Base-by-base conservation (phyloP, 331 rosid species). In the Arachis monticola region DNA sequence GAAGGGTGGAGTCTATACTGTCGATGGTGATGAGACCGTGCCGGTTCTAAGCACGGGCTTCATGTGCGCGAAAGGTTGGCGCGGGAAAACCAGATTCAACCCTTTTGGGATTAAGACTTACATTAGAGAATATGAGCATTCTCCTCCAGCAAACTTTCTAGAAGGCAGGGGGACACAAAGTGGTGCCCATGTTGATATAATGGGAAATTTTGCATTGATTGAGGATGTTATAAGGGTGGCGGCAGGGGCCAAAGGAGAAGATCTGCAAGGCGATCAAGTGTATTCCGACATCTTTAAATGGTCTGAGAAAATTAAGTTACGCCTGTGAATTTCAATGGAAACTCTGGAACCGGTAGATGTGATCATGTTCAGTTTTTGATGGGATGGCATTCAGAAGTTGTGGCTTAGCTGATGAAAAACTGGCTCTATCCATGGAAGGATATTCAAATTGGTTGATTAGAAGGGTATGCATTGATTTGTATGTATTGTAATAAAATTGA, bases 151-250 rank as follows among this genome's bases (percentile, higher is more conserved):
- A 67, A 89, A 85, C 85, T 72, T 92, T 62, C 86, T 95, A 0
- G 98, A 95, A 77, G 99, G 99, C 1, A 80, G 99, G 4, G 99
- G 99, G 1, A 92, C 99, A 12, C 97, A 87, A 52, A 95, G 99
- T 63, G 99, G 96, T 47, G 89, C 99, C 75, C 99, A 92, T 76
- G 99, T 95, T 75, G 98, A 95, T 72, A 95, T 92, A 70, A 95
- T 95, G 99, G 99, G 98, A 47, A 95, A 92, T 80, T 95, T 92
- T 69, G 98, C 96, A 5, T 74, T 95, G 82, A 92, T 92, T 70
- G 98, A 95, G 80, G 98, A 90, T 79, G 64, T 95, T 70, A 1
- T 95, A 64, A 87, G 97, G 73, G 85, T 95, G 32, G 99, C 97
- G 10, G 92, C 99, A 1, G 99, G 99, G 0, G 96, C 96, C 10